Percentiles rank a stretch among this genome's conserved stretches.
phyloP scores from a whole-genome alignment of 345 rosid species.

The Rhizophora mangle region DNA sequence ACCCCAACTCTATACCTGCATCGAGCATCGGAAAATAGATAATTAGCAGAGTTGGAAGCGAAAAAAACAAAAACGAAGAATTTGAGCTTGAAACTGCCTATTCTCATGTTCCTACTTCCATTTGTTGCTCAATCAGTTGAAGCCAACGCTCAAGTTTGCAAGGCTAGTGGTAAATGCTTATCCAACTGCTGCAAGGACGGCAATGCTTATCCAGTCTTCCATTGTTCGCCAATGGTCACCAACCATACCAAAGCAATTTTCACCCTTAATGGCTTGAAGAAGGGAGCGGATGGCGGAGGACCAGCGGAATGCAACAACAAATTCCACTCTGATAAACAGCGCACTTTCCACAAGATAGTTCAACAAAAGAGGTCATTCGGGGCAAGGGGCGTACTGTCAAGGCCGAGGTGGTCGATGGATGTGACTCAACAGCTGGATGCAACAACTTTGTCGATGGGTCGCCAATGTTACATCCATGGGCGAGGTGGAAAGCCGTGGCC shows the following conservation, averaged over 20 bases:
- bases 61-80: background rate
- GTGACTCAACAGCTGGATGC: slow-evolving; percentile 33
- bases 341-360: slow-evolving; percentile 37
- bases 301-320: slow-evolving; percentile 24
- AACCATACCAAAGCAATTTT: slow-evolving; percentile 22
- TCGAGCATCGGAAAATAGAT: background rate
- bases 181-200: slow-evolving; percentile 32
- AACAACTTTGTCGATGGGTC: slow-evolving; percentile 34
- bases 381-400: slow-evolving; percentile 27
- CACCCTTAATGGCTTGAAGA: slow-evolving; percentile 27
- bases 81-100: background rate
- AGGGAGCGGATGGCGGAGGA: slow-evolving; percentile 21
- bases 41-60: background rate
- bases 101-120: background rate
- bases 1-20: background rate
- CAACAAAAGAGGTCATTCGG: background rate
- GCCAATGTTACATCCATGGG: too few species aligned
- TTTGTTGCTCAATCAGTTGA: background rate
- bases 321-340: slow-evolving; percentile 12
- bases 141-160: slow-evolving; percentile 21
- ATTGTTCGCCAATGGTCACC: slow-evolving; percentile 17
- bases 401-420: slow-evolving; percentile 36
- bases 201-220: slow-evolving; percentile 23
- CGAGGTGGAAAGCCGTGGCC: slow-evolving; percentile 39
- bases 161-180: slow-evolving; percentile 25